Evolutionary conservation across 2,329 filamentous ascomycete species (phyloP).

Genomic region (Epichloe sibirici): DNA sequence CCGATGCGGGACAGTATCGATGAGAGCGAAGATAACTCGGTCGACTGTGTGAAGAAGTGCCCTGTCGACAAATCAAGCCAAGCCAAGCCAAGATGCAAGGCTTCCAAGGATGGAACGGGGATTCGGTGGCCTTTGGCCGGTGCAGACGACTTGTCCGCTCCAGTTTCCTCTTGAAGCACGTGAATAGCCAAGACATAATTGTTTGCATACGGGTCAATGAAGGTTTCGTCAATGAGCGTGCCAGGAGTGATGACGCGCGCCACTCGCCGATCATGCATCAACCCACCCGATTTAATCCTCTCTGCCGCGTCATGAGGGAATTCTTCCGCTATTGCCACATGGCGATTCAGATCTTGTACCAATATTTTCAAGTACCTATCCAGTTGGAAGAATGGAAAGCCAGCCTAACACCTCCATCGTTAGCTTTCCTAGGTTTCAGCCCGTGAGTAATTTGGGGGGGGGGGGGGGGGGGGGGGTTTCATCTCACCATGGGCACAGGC

Average conservation of each 20-base stretch:
- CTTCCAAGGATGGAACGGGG: constrained; percentile 5
- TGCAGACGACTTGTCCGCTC: background rate
- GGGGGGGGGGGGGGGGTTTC: background rate
- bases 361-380: constrained; percentile 87
- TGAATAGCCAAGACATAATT: constrained; percentile 85
- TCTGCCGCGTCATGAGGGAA: constrained; percentile 62
- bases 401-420: constrained; percentile 42
- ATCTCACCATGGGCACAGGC: constrained; percentile 68
- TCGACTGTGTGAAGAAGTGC: constrained; percentile 77
- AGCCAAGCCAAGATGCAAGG: constrained; percentile 55
- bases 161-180: constrained; percentile 19
- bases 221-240: constrained; percentile 93
- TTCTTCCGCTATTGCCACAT: constrained; percentile 91
- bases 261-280: constrained; percentile 76
- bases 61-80: constrained; percentile 96
- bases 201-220: constrained; percentile 87
- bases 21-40: constrained; percentile 58
- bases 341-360: constrained; percentile 79
- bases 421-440: constrained; percentile 3
- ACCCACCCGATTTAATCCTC: constrained; percentile 61
- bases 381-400: constrained; percentile 86
- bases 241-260: constrained; percentile 85
- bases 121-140: background rate
- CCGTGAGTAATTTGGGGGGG: no score
- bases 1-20: constrained; percentile 72